phyloP scores from a whole-genome alignment of 108 stramenopile species.

The Chaetoceros tenuissimus region DNA sequence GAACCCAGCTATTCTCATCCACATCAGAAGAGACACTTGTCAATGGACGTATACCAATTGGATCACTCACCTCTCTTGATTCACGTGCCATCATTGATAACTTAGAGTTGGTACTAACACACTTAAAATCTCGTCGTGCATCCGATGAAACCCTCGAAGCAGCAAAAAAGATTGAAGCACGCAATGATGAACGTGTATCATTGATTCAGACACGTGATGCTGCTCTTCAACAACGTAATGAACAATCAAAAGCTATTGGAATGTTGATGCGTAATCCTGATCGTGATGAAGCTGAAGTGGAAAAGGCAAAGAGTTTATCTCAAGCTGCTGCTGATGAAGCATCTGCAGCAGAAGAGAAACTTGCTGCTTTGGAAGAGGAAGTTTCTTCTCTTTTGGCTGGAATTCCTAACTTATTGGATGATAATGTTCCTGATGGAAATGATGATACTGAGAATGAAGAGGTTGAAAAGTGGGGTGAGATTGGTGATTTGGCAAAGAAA shows the following conservation, averaged over 20 bases:
- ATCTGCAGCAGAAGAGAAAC: slow-evolving; percentile 28
- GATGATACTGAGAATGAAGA: slow-evolving; percentile 76
- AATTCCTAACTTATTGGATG: slow-evolving; percentile 91
- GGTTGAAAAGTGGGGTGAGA: slow-evolving; percentile 79
- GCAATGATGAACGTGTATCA: slow-evolving; percentile 42
- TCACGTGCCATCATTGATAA: slow-evolving; percentile 49
- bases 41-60: neutral
- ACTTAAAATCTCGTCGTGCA: slow-evolving; percentile 67
- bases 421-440: slow-evolving; percentile 79
- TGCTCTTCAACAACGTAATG: slow-evolving; percentile 61
- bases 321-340: slow-evolving; percentile 49
- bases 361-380: slow-evolving; percentile 60
- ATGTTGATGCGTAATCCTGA: slow-evolving; percentile 45
- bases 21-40: neutral
- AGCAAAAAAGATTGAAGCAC: slow-evolving; percentile 37
- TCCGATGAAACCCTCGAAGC: slow-evolving; percentile 57
- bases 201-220: slow-evolving; percentile 70
- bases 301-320: slow-evolving; percentile 46
- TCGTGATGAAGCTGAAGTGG: slow-evolving; percentile 22
- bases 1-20: no score
- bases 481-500: slow-evolving; percentile 42
- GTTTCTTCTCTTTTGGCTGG: slow-evolving; percentile 64
- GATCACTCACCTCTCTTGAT: slow-evolving; percentile 21
- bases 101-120: slow-evolving; percentile 60
- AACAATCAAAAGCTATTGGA: slow-evolving; percentile 56